Evolutionary conservation across 345 rosid genomes (phyloP), one percentile per base, ranked within the genome.

Genomic region (Euphorbia tirucalli): DNA sequence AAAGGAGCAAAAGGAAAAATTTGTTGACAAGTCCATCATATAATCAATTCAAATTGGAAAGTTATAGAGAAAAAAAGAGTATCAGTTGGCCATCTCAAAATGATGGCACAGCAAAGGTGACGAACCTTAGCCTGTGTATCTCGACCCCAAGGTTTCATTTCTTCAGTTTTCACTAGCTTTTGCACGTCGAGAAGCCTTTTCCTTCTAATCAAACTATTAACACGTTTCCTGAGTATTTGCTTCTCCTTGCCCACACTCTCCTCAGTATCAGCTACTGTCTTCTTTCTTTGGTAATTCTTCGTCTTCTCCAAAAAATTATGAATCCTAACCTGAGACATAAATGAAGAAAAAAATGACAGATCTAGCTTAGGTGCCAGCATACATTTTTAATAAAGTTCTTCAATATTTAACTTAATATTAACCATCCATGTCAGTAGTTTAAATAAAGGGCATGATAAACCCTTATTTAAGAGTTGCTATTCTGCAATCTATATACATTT

Each of bases 61-160:
- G 52, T 46, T 46, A 14, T 30, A 35, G 10, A 30, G 9, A n/a
- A n/a, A 25, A 7, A 25, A 66, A 16, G 15, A 5, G 19, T 32
- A 30, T 25, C 44, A 66, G 3, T 52, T 71, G 2, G 46, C 39
- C 54, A 43, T 56, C 78, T 32, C 21, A 60, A 57, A 67, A 67
- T 68, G 37, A 46, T 3, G 24, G 66, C 11, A 62, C 16, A n/a
- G 35, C 24, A 61, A 63, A 62, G 5, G 72, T 61, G 54, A 75
- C 83, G 77, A 65, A 94, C 98, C 97, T 90, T 90, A 64, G 97
- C 97, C 77, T 90, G 97, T 69, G 84, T 83, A 77, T 82, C 96
- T 73, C 95, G 82, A 71, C 89, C 88, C 98, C 98, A 94, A 66
- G 93, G 93, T 87, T 86, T 80, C 58, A 48, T 60, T 70, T 88